These are phyloP conservation scores for Aspergillus ochraceoroseus DNA, from an alignment of 2,329 filamentous ascomycete genomes.

Conservation along the genomic window DNA sequence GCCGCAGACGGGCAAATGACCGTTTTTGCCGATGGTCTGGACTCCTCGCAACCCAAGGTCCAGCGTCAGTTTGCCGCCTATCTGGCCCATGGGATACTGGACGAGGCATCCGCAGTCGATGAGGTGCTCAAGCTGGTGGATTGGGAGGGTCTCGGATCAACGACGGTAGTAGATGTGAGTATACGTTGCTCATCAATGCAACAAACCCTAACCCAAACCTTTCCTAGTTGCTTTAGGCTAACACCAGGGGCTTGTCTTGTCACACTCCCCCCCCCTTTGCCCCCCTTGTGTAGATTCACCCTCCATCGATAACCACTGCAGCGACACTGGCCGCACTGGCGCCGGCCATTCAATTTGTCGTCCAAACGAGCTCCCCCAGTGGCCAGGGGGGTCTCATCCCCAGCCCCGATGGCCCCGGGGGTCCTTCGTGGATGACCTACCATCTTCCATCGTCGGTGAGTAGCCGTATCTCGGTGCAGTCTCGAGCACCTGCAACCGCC, in stretches of 20 bases:
- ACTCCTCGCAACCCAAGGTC: background rate
- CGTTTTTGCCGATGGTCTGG: background rate
- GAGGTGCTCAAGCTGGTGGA: constrained; percentile 3
- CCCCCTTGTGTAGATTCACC: background rate
- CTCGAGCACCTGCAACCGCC: background rate
- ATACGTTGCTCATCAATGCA: background rate
- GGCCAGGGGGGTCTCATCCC: background rate
- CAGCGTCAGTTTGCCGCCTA: constrained; percentile 6
- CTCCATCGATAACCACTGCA: background rate
- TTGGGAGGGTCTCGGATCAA: background rate
- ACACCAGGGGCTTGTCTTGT: too few relatives aligned
- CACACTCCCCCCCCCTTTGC: too few relatives aligned
- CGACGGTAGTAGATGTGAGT: constrained; percentile 2
- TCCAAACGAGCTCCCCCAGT: constrained; percentile 2
- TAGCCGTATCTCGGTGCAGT: constrained; percentile 1
- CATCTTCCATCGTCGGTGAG: background rate
- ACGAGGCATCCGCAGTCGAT: background rate
- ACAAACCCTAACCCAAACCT: too few relatives aligned
- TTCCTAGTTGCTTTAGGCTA: too few relatives aligned
- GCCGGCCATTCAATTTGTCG: background rate
- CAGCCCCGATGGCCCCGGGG: too few relatives aligned
- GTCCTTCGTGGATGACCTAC: constrained; percentile 1
- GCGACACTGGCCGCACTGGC: background rate
- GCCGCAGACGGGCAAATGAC: too few relatives aligned
- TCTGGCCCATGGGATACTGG: constrained; percentile 4